Percentiles rank a stretch among this genome's conserved stretches.
Conservation (phyloP, 306 rosid genomes). For the Cicer pinnatifidum region DNA sequence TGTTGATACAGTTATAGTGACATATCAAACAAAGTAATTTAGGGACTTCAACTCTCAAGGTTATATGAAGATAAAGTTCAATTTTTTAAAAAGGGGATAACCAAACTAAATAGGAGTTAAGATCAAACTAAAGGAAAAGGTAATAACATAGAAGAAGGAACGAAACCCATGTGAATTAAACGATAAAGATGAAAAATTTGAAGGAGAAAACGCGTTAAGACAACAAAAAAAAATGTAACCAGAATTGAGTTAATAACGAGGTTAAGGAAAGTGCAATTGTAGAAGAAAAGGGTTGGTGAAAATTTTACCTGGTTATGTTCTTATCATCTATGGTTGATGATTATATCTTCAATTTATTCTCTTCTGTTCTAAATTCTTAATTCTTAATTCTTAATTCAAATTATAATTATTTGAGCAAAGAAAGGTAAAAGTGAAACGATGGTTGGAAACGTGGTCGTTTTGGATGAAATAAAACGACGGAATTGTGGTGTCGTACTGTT, state of each 20-base stretch:
- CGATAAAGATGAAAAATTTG: constrained; percentile 11
- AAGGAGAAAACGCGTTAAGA: not conserved
- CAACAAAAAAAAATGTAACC: constrained; percentile 1
- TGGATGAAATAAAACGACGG: constrained; percentile 19
- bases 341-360: constrained; percentile 37
- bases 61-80: not conserved
- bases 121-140: not conserved
- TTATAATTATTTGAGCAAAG: not conserved
- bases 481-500: not conserved
- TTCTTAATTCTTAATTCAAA: not conserved
- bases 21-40: not conserved
- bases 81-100: not conserved
- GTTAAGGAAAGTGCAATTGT: not conserved
- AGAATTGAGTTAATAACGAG: constrained; percentile 51
- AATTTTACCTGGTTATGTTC: constrained; percentile 27
- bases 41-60: not conserved
- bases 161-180: constrained; percentile 30
- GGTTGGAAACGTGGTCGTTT: constrained; percentile 22
- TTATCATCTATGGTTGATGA: constrained; percentile 20
- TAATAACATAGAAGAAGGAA: not conserved
- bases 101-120: not conserved
- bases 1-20: constrained; percentile 1
- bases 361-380: not conserved
- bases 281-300: not conserved
- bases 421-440: constrained; percentile 29